phyloP scores from a whole-genome alignment of 345 rosid species.

The Eucalyptus erythrocorys region DNA sequence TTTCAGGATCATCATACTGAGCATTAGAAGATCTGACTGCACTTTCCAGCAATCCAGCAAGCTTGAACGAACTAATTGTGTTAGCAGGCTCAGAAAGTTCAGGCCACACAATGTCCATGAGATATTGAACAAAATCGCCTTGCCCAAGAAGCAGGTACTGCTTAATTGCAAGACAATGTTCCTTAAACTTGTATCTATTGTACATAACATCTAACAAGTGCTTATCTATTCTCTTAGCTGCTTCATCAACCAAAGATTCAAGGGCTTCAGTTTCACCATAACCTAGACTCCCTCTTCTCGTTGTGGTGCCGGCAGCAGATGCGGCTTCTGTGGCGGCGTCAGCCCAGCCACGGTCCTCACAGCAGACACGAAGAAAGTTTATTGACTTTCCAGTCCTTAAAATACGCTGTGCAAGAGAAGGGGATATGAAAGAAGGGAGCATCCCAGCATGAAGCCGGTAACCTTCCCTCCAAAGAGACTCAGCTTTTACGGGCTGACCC shows the following conservation, averaged over 20 bases:
- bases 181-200: slow-evolving; percentile 73
- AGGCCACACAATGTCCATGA: slow-evolving; percentile 89
- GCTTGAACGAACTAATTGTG: slow-evolving; percentile 85
- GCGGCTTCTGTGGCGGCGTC: slow-evolving; percentile 91
- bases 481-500: slow-evolving; percentile 89
- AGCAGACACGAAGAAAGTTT: slow-evolving; percentile 91
- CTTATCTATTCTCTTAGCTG: slow-evolving; percentile 95
- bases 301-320: slow-evolving; percentile 85
- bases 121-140: slow-evolving; percentile 95
- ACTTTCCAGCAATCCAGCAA: slow-evolving; percentile 91
- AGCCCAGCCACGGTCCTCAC: slow-evolving; percentile 96
- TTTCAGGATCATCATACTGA: slow-evolving; percentile 89
- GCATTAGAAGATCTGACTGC: slow-evolving; percentile 95
- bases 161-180: slow-evolving; percentile 95
- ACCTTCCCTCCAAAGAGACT: slow-evolving; percentile 97
- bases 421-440: slow-evolving; percentile 94
- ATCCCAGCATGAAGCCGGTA: slow-evolving; percentile 75
- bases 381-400: slow-evolving; percentile 96
- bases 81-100: slow-evolving; percentile 98
- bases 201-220: slow-evolving; percentile 79
- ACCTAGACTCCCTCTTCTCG: slow-evolving; percentile 85
- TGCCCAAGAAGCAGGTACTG: slow-evolving; percentile 91
- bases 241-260: slow-evolving; percentile 75
- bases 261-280: slow-evolving; percentile 98
- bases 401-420: slow-evolving; percentile 77